phyloP scores from a whole-genome alignment of 192 early-diverging fungal species.

The Coemansia asiatica region DNA sequence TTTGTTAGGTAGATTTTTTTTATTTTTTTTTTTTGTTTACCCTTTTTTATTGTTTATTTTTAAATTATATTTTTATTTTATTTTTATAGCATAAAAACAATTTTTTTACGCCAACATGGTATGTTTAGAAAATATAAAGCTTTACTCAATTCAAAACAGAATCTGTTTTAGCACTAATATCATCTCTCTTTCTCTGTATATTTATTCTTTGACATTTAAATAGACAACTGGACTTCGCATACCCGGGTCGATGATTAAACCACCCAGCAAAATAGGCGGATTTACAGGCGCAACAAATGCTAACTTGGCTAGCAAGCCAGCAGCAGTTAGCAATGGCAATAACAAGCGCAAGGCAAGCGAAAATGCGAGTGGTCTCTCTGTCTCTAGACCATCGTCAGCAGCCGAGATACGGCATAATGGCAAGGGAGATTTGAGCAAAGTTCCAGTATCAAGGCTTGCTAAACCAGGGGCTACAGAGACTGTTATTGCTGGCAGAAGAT shows the following conservation, averaged over 20 bases:
- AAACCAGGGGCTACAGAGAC: conserved; percentile 7
- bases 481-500: conserved; percentile 38
- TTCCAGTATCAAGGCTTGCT: conserved; percentile 11
- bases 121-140: background rate
- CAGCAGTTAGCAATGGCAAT: background rate
- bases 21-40: conserved; percentile 2
- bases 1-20: too few relatives aligned
- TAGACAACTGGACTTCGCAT: conserved; percentile 29
- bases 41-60: background rate
- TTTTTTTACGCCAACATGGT: conserved; percentile 2
- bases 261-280: conserved; percentile 37
- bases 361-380: background rate
- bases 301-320: background rate
- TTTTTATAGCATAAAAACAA: background rate
- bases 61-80: background rate
- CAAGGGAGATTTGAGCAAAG: conserved; percentile 15
- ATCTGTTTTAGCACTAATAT: background rate
- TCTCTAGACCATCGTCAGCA: background rate
- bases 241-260: conserved; percentile 40
- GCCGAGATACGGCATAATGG: background rate
- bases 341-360: conserved; percentile 33
- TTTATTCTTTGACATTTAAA: background rate
- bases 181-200: background rate
- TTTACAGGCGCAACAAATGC: conserved; percentile 8
- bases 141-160: too few relatives aligned